Base-by-base conservation (phyloP, 768 basidiomycete genomes). In the Leucocoprinus birnbaumii region DNA sequence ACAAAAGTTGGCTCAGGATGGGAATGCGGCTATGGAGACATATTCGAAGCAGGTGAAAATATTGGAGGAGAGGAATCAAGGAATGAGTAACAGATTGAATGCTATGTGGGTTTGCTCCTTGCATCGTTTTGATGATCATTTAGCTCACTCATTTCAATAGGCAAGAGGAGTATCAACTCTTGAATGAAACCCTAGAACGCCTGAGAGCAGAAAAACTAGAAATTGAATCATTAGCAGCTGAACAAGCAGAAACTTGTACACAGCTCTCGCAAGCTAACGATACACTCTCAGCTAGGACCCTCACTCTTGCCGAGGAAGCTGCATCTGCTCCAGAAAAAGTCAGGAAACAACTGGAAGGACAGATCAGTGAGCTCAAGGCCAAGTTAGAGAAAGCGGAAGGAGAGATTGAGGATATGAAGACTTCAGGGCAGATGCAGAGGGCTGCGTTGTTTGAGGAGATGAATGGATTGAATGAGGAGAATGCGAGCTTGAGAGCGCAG, bases 381-480 rank as follows among this genome's bases (percentile, higher is more conserved):
- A 78, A 83, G 49, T 75, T 94, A 44, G 78, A 82, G 47, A 75
- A 79, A 18, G 85, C 86, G 8, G 75, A 80, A 63, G 85, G 82
- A 24, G 89, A 94, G 65, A 68, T 92, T 38, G 79, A 87, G 16
- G 79, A 73, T 37, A 83, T 89, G 79, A 78, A 76, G 40, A 76
- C 71, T 60, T 82, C 84, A 14, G 91, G 94, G 63, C 89, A 93
- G 71, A 80, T 76, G 8, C 94, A 95, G 72, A 78, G 87, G 59
- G 84, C 92, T 53, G 86, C 87, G 27, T 66, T 99, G 52, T 76
- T 99, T 41, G 94, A 97, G 64, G 93, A 96, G 73, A 77, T 96
- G 62, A 94, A 91, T 66, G 76, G 80, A 49, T 79, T 87, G 71
- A 90, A 93, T 72, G 86, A 80, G 53, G 90, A 93, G 71, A 93